phyloP scores from a whole-genome alignment of 805 yeast genomes.

The Yamadazyma takamatsuzukensis region DNA sequence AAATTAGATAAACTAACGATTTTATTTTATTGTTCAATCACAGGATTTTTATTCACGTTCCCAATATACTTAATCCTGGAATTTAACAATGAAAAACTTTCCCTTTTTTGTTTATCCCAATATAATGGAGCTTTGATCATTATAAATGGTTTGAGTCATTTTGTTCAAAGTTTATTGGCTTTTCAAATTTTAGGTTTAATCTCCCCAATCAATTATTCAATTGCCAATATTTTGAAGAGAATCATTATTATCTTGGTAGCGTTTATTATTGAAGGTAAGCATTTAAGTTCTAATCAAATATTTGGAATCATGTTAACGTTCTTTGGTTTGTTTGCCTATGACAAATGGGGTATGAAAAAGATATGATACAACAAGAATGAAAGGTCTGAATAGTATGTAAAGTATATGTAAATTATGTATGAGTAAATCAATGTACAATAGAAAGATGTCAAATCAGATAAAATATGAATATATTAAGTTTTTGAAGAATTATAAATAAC shows the following conservation, averaged over 20 bases:
- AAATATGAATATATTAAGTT: conserved; percentile 4
- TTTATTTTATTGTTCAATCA: conserved; percentile 63
- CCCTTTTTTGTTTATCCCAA: conserved; percentile 28
- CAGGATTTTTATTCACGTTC: conserved; percentile 64
- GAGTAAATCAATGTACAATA: conserved; percentile 4
- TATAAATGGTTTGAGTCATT: conserved; percentile 68
- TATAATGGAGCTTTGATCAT: conserved; percentile 38
- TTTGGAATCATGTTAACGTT: conserved; percentile 35
- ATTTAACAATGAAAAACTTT: conserved; percentile 21
- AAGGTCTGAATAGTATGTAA: conserved; percentile 1
- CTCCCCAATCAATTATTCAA: conserved; percentile 74
- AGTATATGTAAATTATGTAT: conserved; percentile 1
- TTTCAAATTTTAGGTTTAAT: conserved; percentile 70
- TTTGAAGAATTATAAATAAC: conserved; percentile 1
- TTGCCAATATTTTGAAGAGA: conserved; percentile 73
- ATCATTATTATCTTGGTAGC: conserved; percentile 68
- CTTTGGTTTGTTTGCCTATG: conserved; percentile 39
- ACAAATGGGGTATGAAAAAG: conserved; percentile 35
- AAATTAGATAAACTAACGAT: conserved; percentile 71
- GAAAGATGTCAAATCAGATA: too few species aligned
- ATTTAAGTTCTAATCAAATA: conserved; percentile 26
- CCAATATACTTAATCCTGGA: conserved; percentile 66
- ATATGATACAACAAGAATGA: too few species aligned
- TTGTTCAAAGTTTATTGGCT: conserved; percentile 68
- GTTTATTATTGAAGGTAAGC: conserved; percentile 55